phyloP scores from a whole-genome alignment of 2,329 filamentous ascomycete genomes.

The Nemania diffusa region DNA sequence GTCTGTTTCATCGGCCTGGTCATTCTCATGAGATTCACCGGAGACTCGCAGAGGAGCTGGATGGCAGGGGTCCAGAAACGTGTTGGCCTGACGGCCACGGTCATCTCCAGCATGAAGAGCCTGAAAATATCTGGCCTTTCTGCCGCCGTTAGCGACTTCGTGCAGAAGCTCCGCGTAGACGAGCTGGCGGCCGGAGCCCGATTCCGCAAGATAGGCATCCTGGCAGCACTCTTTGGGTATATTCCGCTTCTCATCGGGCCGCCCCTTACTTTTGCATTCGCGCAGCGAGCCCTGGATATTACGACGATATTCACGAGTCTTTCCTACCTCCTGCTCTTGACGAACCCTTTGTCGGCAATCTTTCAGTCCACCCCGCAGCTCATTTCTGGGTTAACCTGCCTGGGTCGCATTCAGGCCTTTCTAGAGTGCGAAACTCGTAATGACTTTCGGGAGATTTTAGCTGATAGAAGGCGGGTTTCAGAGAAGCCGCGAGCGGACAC shows the following conservation, averaged over 20 bases:
- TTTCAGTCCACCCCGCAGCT: slow-evolving; percentile 47
- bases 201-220: slow-evolving; percentile 41
- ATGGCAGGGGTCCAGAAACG: slow-evolving; percentile 51
- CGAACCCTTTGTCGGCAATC: slow-evolving; percentile 53
- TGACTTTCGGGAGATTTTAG: slow-evolving; percentile 41
- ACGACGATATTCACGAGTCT: slow-evolving; percentile 55
- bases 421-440: slow-evolving; percentile 44
- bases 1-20: slow-evolving; percentile 35
- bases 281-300: slow-evolving; percentile 48
- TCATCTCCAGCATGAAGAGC: slow-evolving; percentile 55
- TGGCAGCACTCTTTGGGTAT: slow-evolving; percentile 39
- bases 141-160: slow-evolving; percentile 44
- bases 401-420: slow-evolving; percentile 55
- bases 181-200: slow-evolving; percentile 52
- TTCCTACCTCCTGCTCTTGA: slow-evolving; percentile 54
- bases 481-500: neutral
- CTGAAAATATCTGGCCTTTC: slow-evolving; percentile 55
- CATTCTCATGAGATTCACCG: slow-evolving; percentile 43
- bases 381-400: slow-evolving; percentile 42
- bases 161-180: slow-evolving; percentile 50
- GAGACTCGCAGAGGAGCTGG: slow-evolving; percentile 48
- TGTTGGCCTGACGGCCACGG: slow-evolving; percentile 46
- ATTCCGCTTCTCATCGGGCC: slow-evolving; percentile 51
- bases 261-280: slow-evolving; percentile 53
- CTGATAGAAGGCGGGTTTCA: neutral